Conservation (phyloP, 331 rosid genomes). For the Malus hybrid region DNA sequence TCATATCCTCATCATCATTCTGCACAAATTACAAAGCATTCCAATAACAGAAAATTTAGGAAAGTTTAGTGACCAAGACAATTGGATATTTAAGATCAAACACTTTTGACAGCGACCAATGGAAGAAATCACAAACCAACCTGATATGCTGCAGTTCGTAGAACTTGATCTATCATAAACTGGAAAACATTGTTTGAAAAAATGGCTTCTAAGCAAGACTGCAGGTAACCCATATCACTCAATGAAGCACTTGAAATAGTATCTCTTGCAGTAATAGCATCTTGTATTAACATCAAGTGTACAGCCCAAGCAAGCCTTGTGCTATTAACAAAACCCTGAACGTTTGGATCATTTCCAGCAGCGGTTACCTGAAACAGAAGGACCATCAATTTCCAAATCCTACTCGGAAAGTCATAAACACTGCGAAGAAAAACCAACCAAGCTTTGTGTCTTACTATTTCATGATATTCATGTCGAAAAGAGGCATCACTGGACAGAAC, state of each 20-base stretch:
- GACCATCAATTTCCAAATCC: slow-evolving; percentile 24
- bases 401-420: slow-evolving; percentile 8
- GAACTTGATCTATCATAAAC: slow-evolving; percentile 73
- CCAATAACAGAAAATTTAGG: slow-evolving; percentile 12
- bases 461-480: slow-evolving; percentile 76
- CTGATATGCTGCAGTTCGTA: slow-evolving; percentile 84
- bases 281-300: slow-evolving; percentile 78
- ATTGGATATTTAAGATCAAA: background rate
- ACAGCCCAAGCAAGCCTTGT: slow-evolving; percentile 90
- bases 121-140: slow-evolving; percentile 23
- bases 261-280: slow-evolving; percentile 48
- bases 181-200: slow-evolving; percentile 78
- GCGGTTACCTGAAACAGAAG: slow-evolving; percentile 59
- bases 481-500: slow-evolving; percentile 63
- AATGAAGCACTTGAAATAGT: slow-evolving; percentile 53
- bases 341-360: slow-evolving; percentile 62
- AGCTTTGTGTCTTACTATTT: slow-evolving; percentile 51
- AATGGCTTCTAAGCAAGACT: slow-evolving; percentile 69
- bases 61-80: background rate
- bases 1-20: slow-evolving; percentile 97
- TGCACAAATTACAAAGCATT: slow-evolving; percentile 25
- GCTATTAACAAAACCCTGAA: slow-evolving; percentile 66
- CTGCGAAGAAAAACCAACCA: slow-evolving; percentile 7
- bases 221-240: slow-evolving; percentile 51
- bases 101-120: background rate